These are phyloP conservation scores for Sonneratia caseolaris DNA, from an alignment of 345 rosid species.

Conservation along the genomic window DNA sequence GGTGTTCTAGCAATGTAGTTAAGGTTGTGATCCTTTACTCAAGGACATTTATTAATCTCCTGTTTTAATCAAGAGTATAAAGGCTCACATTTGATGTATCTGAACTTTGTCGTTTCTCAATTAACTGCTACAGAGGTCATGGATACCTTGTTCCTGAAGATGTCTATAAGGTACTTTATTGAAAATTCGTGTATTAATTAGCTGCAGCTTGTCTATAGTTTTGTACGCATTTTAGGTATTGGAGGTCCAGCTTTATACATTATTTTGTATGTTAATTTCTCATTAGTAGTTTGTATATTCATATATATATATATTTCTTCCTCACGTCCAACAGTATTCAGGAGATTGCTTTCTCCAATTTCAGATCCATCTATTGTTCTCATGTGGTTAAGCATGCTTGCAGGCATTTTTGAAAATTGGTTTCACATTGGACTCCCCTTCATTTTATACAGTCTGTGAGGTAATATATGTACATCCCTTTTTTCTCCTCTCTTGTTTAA, in stretches of 20 bases:
- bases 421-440: slow-evolving; percentile 51
- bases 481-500: background rate
- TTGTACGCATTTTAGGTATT: background rate
- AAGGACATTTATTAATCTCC: background rate
- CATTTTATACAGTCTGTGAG: slow-evolving; percentile 62
- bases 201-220: background rate
- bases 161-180: slow-evolving; percentile 35
- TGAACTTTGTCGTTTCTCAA: background rate
- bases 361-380: background rate
- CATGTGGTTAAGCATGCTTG: slow-evolving; percentile 10
- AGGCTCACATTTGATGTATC: background rate
- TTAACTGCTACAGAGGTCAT: slow-evolving; percentile 33
- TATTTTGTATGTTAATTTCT: background rate
- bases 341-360: background rate
- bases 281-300: background rate
- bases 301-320: background rate
- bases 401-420: slow-evolving; percentile 64
- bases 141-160: slow-evolving; percentile 51
- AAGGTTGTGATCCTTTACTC: background rate
- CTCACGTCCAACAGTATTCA: background rate
- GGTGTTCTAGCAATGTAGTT: background rate
- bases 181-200: background rate
- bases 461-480: slow-evolving; percentile 17
- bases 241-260: background rate
- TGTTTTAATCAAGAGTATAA: background rate